phyloP scores from a whole-genome alignment of 106 monocot genomes.

The Gastrodia elata region DNA sequence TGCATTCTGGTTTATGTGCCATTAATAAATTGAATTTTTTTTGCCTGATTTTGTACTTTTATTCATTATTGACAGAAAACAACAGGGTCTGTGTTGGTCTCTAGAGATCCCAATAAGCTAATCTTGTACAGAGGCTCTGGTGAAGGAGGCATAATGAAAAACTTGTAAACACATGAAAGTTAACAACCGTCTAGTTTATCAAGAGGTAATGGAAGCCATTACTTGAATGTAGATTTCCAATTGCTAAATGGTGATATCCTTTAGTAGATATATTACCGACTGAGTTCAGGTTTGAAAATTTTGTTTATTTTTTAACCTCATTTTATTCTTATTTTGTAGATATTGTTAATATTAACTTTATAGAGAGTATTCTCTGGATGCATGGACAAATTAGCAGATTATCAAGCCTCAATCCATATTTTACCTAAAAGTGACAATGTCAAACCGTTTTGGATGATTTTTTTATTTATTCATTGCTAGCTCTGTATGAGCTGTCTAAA shows the following conservation, averaged over 20 bases:
- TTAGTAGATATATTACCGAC: background rate
- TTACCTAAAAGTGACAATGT: too few species aligned
- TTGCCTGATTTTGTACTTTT: background rate
- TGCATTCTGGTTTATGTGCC: background rate
- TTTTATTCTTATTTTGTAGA: background rate
- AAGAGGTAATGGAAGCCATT: constrained; percentile 56
- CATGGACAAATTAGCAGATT: background rate
- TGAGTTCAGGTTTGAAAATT: constrained; percentile 3
- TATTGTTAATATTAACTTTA: background rate
- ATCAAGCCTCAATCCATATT: background rate
- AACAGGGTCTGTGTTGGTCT: constrained; percentile 76
- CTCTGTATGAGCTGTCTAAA: background rate
- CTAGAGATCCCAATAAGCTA: constrained; percentile 85
- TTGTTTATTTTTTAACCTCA: background rate
- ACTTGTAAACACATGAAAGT: constrained; percentile 1
- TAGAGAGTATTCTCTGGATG: background rate
- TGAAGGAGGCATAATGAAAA: constrained; percentile 15
- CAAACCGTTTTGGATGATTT: background rate
- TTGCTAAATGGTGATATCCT: background rate
- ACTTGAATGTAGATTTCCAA: constrained; percentile 55
- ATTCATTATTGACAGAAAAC: constrained; percentile 40
- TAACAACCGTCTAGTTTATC: constrained; percentile 20
- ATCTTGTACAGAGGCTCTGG: constrained; percentile 86
- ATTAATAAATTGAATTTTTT: background rate
- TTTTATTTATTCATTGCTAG: background rate